Evolutionary conservation across 257 asterid species (phyloP).

Genomic region (Jasminum sambac): DNA sequence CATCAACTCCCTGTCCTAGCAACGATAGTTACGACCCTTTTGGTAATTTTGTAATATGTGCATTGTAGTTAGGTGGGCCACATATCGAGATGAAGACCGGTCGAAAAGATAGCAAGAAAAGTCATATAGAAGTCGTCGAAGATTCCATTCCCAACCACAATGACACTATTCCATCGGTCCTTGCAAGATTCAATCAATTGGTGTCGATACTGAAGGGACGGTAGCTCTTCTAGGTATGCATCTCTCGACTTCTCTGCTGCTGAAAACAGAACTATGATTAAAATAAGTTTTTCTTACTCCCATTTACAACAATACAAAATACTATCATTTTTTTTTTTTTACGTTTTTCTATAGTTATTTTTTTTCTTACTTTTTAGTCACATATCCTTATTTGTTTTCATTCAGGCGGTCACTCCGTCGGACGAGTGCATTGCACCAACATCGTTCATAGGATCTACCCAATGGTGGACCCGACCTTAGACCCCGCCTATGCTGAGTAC

Average conservation of each 20-base stretch:
- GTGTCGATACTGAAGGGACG: conserved; percentile 57
- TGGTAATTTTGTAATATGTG: background rate
- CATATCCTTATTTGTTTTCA: background rate
- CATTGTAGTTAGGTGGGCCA: conserved; percentile 69
- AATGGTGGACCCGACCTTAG: conserved; percentile 54
- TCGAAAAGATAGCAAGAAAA: conserved; percentile 60
- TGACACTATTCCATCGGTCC: conserved; percentile 54
- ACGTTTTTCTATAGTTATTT: too few species aligned
- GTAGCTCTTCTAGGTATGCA: conserved; percentile 71
- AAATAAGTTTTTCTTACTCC: too few species aligned
- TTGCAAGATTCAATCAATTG: conserved; percentile 53
- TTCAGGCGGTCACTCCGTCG: conserved; percentile 79
- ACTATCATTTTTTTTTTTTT: too few species aligned
- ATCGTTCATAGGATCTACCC: conserved; percentile 74
- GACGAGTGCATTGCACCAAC: conserved; percentile 72
- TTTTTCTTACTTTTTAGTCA: background rate
- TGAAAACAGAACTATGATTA: background rate
- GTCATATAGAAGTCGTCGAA: conserved; percentile 45
- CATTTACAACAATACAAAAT: too few species aligned
- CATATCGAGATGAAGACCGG: conserved; percentile 66
- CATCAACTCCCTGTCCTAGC: too few species aligned
- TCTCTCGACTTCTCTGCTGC: background rate
- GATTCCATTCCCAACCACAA: conserved; percentile 67
- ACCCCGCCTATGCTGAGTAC: conserved; percentile 49
- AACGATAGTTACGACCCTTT: background rate